phyloP scores from a whole-genome alignment of 1,284 basidiomycete species.

The Trametes pubescens region DNA sequence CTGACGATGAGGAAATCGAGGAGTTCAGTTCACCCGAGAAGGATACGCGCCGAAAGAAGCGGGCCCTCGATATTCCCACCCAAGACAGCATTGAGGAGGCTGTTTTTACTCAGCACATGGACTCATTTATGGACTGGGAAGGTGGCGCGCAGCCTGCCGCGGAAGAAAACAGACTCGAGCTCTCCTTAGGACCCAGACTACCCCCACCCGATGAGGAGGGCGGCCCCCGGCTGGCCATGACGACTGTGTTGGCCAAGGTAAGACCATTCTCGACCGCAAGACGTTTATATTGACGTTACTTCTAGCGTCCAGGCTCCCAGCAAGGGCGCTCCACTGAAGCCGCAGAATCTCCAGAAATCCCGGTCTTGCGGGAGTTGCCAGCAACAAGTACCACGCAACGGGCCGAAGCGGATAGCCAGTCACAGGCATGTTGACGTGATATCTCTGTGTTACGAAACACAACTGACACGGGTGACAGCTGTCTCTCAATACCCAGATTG shows the following conservation, averaged over 20 bases:
- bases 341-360: constrained; percentile 14
- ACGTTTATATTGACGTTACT: background rate
- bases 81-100: constrained; percentile 28
- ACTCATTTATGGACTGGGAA: constrained; percentile 33
- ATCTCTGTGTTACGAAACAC: background rate
- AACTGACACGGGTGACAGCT: background rate
- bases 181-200: constrained; percentile 27
- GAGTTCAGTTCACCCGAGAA: constrained; percentile 39
- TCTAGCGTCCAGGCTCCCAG: constrained; percentile 1
- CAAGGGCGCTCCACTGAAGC: background rate
- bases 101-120: constrained; percentile 23
- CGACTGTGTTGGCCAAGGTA: constrained; percentile 21
- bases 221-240: constrained; percentile 16
- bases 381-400: constrained; percentile 37
- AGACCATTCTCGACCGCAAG: background rate
- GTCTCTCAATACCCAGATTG: constrained; percentile 21
- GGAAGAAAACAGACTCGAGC: constrained; percentile 10
- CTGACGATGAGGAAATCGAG: constrained; percentile 33
- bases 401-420: constrained; percentile 38
- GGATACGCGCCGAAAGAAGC: constrained; percentile 12
- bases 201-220: constrained; percentile 7
- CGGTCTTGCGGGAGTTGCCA: constrained; percentile 22
- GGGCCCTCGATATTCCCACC: constrained; percentile 9
- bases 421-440: constrained; percentile 25
- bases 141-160: constrained; percentile 23